These are phyloP conservation scores for Syzygium grande DNA, from an alignment of 345 rosid genomes.

Conservation along the genomic window DNA sequence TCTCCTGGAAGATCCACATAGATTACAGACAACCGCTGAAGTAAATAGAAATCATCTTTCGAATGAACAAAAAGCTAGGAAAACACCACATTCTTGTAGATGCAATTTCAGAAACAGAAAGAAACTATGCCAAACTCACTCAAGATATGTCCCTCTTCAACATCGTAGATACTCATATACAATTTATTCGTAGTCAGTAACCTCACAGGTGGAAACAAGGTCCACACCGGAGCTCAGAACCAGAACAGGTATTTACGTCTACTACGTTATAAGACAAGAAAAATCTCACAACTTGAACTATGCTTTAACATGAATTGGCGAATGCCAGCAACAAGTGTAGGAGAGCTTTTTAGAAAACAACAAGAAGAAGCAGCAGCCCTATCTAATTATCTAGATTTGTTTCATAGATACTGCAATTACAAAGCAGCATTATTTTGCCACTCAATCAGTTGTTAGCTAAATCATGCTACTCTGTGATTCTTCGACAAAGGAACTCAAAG, in stretches of 20 bases:
- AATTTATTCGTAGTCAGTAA: background rate
- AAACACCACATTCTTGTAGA: background rate
- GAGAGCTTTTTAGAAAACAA: background rate
- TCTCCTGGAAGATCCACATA: background rate
- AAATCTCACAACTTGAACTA: background rate
- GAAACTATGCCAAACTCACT: background rate
- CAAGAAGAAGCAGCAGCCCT: background rate
- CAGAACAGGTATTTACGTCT: background rate
- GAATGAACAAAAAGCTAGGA: background rate
- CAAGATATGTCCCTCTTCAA: background rate
- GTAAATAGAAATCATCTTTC: background rate
- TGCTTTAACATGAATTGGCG: background rate
- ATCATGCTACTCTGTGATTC: slow-evolving; percentile 14
- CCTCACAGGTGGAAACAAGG: background rate
- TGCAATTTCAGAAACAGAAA: background rate
- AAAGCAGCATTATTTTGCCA: background rate
- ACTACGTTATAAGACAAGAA: background rate
- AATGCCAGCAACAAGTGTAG: background rate
- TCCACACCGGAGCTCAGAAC: background rate
- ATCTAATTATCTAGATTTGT: background rate
- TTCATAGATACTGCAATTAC: background rate
- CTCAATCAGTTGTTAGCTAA: background rate
- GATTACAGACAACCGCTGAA: background rate
- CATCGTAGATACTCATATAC: background rate
- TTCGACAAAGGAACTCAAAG: slow-evolving; percentile 55